Evolutionary conservation across 148 eudicot species (phyloP), one percentile per base, ranked within the genome.

Genomic region (Selenicereus undatus): DNA sequence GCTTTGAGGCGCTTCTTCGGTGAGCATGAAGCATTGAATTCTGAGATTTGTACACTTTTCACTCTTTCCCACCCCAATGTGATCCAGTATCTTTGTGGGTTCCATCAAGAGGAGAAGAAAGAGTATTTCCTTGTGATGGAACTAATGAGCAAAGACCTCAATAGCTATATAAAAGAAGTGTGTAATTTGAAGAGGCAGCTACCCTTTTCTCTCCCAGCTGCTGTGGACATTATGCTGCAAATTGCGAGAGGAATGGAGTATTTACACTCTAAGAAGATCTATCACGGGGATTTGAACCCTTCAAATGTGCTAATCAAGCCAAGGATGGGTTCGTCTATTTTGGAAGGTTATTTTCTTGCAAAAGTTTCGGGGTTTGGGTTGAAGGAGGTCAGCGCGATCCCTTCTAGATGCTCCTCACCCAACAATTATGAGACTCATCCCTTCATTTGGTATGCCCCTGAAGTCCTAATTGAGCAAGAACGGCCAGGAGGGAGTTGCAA

Each of bases 231-330:
- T 36, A 91, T 91, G 91, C 89, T 91, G 77, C 95, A 91, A 73
- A 83, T 91, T 39, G 95, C 95, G 0, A 89, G 91, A 84, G 95
- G 93, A 12, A 90, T 91, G 93, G 94, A 91, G 78, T 91, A 85
- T 73, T 79, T 91, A 16, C 94, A 91, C 84, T 83, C 88, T 2
- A 73, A 75, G 36, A 89, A 86, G 79, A 83, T 91, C 17, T 91
- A 82, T 80, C 93, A 91, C 32, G 95, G 95, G 66, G 87, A 87
- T 65, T 80, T 91, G 85, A 89, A 88, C 75, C 90, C 95, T 1
- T 85, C 90, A 0, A 90, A 89, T 77, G 80, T 90, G 62, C 87
- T 91, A 48, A 80, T 91, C 43, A 90, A 89, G 82, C 71, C 82
- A 6, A 90, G 89, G 78, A 88, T 22, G 26, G 68, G 78, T 48